Evolutionary conservation across 768 basidiomycete genomes (phyloP), one percentile per base, ranked within the genome.

Genomic region (Leucocoprinus leucothites): DNA sequence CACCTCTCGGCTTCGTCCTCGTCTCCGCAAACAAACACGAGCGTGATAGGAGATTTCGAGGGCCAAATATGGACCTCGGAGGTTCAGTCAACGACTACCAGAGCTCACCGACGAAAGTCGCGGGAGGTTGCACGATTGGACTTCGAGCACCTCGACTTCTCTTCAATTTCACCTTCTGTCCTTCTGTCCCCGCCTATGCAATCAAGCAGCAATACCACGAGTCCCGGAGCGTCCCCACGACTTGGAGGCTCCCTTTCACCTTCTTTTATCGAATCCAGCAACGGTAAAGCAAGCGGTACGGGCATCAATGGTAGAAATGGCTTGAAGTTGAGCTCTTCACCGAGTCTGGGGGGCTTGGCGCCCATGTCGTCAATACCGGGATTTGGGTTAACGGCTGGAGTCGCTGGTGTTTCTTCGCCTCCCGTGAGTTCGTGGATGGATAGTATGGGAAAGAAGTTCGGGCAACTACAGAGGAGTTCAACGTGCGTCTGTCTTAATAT

Each of bases 391-490:
- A 58, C 67, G 1, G 50, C 62, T 34, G 64, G 60, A 3, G 61
- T 44, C 21, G 18, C 19, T 11, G 8, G 46, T 13, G 56, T 58
- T 22, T 48, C 58, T 8, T 56, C 61, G 13, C 66, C 62, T 9
- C 19, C 48, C 43, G 51, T 48, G 66, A 57, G 65, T 64, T 65
- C 79, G 5, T 84, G 82, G 82, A 74, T 84, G 57, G 84, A 78
- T 31, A 83, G 61, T 46, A 73, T 87, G 49, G 82, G 86, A 16
- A 83, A 79, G 68, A 82, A 79, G 60, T 79, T 82, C 69, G 82
- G 77, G 56, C 82, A 82, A 60, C 61, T 87, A 24, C 82, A 81
- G 63, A 72, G 70, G 16, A 74, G 74, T 53, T 70, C 78, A 36
- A 79, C 79, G 85, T 87, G 63, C 59, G 82, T 82, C 46, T 51